A percentile compares a stretch with the other conserved stretches of the same genome.
Evolutionary conservation across 495 filamentous ascomycete genomes (phyloP).

Genomic region (Pyronema omphalodes): DNA sequence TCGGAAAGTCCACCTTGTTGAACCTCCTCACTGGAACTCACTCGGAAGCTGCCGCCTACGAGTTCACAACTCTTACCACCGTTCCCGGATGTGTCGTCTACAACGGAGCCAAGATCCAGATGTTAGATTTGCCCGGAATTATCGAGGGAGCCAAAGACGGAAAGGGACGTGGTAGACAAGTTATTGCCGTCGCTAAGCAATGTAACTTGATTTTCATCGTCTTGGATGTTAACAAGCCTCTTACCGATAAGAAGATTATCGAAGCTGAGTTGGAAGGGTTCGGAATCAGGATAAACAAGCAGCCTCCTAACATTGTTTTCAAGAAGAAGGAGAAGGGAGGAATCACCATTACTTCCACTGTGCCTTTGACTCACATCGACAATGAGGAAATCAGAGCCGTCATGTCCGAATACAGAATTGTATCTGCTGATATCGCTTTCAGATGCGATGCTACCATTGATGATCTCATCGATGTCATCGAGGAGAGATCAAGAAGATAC

Average conservation of each 20-base stretch:
- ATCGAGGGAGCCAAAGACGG: conserved; percentile 98
- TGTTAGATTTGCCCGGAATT: conserved; percentile 96
- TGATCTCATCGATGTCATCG: conserved; percentile 88
- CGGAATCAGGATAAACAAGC: conserved; percentile 93
- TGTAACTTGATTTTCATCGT: conserved; percentile 99
- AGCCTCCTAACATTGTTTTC: conserved; percentile 91
- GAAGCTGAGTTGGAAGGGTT: conserved; percentile 96
- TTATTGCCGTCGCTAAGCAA: conserved; percentile 96
- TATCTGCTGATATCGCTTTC: conserved; percentile 93
- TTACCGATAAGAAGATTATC: conserved; percentile 93
- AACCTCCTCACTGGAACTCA: conserved; percentile 86
- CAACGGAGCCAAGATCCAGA: conserved; percentile 95
- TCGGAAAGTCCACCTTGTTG: conserved; percentile 96
- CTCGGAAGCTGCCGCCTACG: conserved; percentile 91
- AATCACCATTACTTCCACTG: conserved; percentile 80
- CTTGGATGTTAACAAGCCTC: conserved; percentile 91
- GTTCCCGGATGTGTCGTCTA: conserved; percentile 93
- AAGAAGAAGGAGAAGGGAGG: conserved; percentile 99
- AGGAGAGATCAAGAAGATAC: conserved; percentile 87
- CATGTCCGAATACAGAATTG: conserved; percentile 91
- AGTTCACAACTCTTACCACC: conserved; percentile 95
- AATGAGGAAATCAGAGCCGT: conserved; percentile 95
- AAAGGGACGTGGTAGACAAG: conserved; percentile 92
- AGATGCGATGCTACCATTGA: conserved; percentile 84
- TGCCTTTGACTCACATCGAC: conserved; percentile 80